Evolutionary conservation across 768 basidiomycete species (phyloP).

Genomic region (Podaxis carcinomalis): DNA sequence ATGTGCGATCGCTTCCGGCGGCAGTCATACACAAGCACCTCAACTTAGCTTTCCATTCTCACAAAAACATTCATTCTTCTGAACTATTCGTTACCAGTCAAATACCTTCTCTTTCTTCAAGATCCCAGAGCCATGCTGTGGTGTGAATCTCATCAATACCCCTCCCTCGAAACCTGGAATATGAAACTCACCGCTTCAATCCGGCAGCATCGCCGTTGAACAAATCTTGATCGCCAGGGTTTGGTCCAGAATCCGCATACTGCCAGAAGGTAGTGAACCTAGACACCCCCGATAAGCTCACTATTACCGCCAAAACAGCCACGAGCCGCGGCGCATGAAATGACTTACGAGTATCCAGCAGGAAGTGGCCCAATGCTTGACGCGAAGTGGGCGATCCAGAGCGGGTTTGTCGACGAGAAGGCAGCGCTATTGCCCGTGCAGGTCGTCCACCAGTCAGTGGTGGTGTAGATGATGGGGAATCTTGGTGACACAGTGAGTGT

Average conservation of each 20-base stretch:
- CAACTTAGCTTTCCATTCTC: not conserved
- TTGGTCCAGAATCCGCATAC: constrained; percentile 44
- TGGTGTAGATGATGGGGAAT: constrained; percentile 37
- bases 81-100: not conserved
- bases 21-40: not conserved
- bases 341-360: constrained; percentile 48
- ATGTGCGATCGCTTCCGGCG: not conserved
- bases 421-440: constrained; percentile 58
- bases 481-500: not conserved
- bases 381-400: constrained; percentile 58
- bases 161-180: not conserved
- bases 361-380: constrained; percentile 50
- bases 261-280: constrained; percentile 59
- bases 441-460: constrained; percentile 63
- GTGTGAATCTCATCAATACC: not conserved
- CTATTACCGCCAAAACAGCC: not conserved
- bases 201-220: constrained; percentile 42
- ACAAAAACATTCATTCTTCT: not conserved
- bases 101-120: not conserved
- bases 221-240: constrained; percentile 53
- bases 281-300: not conserved
- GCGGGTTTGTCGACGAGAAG: constrained; percentile 48
- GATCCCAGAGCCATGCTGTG: constrained; percentile 1
- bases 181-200: constrained; percentile 3
- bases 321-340: not conserved